Evolutionary conservation across 768 basidiomycete genomes (phyloP).

Genomic region (Lyophyllum semitale): DNA sequence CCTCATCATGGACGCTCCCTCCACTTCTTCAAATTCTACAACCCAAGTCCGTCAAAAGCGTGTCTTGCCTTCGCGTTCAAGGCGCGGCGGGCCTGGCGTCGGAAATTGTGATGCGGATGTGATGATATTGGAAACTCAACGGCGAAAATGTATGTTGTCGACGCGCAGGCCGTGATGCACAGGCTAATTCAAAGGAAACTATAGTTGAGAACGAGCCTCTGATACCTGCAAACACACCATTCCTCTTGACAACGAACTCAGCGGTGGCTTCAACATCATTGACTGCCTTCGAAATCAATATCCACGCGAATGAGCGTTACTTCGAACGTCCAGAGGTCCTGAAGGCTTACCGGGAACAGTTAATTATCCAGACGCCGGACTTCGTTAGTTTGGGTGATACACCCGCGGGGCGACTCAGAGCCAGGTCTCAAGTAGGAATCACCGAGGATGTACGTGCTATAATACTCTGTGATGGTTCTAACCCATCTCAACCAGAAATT

Average conservation of each 20-base stretch:
- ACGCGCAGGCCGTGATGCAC: conserved; percentile 5
- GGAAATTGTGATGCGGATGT: conserved; percentile 79
- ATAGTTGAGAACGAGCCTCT: conserved; percentile 73
- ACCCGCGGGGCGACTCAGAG: conserved; percentile 67
- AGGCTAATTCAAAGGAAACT: conserved; percentile 11
- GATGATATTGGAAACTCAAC: conserved; percentile 82
- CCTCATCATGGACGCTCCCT: conserved; percentile 38
- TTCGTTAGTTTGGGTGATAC: conserved; percentile 50
- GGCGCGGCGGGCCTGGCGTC: conserved; percentile 80
- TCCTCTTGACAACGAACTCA: conserved; percentile 77
- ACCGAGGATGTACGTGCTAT: conserved; percentile 65
- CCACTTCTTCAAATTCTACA: conserved; percentile 32
- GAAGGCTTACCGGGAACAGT: conserved; percentile 67
- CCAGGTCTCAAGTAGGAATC: conserved; percentile 42
- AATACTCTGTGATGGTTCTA: conserved; percentile 1
- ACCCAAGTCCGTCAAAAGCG: conserved; percentile 64
- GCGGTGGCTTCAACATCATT: conserved; percentile 47
- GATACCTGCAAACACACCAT: conserved; percentile 63
- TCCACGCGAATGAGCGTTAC: conserved; percentile 66
- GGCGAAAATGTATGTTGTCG: conserved; percentile 65
- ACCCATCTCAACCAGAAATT: neutral
- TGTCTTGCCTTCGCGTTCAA: conserved; percentile 78
- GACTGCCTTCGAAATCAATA: conserved; percentile 48
- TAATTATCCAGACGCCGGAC: conserved; percentile 78
- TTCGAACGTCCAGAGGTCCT: conserved; percentile 80